These are phyloP conservation scores for Teratosphaeria pseudoeucalypti DNA, from an alignment of 2,329 filamentous ascomycete species.

Conservation along the genomic window DNA sequence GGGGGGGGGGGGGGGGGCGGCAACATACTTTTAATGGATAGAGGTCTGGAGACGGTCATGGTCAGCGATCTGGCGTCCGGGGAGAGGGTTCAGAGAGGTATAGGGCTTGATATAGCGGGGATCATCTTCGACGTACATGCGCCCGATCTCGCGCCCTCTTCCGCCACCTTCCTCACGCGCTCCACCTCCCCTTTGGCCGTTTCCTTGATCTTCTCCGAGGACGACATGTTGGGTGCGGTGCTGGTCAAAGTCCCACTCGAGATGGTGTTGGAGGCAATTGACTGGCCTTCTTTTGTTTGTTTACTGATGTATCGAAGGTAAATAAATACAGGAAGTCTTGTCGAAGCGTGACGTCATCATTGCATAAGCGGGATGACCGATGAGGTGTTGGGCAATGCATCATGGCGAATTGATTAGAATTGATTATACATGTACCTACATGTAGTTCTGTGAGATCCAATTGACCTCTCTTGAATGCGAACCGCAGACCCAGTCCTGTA, in stretches of 20 bases:
- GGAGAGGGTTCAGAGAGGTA: neutral
- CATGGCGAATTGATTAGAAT: too few species aligned
- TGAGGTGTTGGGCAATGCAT: too few species aligned
- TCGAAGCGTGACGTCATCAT: neutral
- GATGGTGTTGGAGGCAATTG: neutral
- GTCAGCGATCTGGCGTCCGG: neutral
- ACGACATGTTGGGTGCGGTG: neutral
- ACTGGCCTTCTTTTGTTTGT: neutral
- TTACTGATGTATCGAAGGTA: neutral
- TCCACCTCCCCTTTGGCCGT: constrained; percentile 59
- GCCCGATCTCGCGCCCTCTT: constrained; percentile 61
- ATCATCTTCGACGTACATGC: constrained; percentile 37
- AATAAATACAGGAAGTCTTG: neutral
- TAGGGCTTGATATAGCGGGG: neutral
- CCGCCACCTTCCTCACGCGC: constrained; percentile 52
- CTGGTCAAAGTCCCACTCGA: neutral
- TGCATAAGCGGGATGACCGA: neutral
- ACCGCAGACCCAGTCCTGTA: too few species aligned
- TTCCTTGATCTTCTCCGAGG: constrained; percentile 39
- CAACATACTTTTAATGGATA: constrained; percentile 63
- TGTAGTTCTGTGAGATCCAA: too few species aligned
- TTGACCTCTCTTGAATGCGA: too few species aligned
- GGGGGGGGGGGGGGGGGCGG: neutral
- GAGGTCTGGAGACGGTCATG: constrained; percentile 38
- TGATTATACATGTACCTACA: too few species aligned